A percentile compares a stretch with the other conserved stretches of the same genome.
Evolutionary conservation across 2,329 filamentous ascomycete genomes (phyloP).

Genomic region (Periconia digitata): DNA sequence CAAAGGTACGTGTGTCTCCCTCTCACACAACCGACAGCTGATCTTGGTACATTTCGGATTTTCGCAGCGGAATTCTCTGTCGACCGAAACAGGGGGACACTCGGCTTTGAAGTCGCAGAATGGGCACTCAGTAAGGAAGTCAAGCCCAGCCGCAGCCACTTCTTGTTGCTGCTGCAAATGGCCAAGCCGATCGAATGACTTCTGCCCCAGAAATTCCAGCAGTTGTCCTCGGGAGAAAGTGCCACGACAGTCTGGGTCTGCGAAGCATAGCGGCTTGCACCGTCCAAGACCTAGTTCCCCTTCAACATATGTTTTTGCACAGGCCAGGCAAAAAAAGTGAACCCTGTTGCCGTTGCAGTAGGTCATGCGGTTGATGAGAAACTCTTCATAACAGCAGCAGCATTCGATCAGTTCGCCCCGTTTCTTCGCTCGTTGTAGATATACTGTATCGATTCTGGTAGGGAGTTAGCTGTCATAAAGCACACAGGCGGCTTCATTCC

Average conservation of each 20-base stretch:
- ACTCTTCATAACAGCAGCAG: constrained; percentile 71
- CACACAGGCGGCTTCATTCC: not conserved
- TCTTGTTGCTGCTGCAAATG: constrained; percentile 70
- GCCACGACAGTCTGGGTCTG: constrained; percentile 58
- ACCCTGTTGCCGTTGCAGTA: constrained; percentile 61
- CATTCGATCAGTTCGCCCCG: constrained; percentile 62
- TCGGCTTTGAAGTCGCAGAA: constrained; percentile 82
- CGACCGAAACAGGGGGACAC: constrained; percentile 64
- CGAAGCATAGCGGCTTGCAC: constrained; percentile 71
- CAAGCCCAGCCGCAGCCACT: constrained; percentile 68
- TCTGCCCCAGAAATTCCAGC: constrained; percentile 59
- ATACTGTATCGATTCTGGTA: constrained; percentile 35
- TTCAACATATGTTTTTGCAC: constrained; percentile 66
- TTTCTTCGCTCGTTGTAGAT: constrained; percentile 28
- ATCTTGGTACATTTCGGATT: constrained; percentile 63
- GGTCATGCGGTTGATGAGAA: constrained; percentile 67
- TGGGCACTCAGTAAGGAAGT: constrained; percentile 74
- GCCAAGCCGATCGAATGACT: constrained; percentile 64
- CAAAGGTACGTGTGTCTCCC: constrained; percentile 70
- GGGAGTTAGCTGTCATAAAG: not conserved
- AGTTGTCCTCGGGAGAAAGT: constrained; percentile 61
- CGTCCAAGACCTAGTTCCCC: constrained; percentile 68
- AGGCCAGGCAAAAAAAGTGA: constrained; percentile 72
- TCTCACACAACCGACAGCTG: constrained; percentile 61
- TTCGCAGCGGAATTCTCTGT: constrained; percentile 74